A percentile compares a stretch with the other conserved stretches of the same genome.
These are phyloP conservation scores for Peziza echinospora DNA, from an alignment of 495 filamentous ascomycete species.

Conservation along the genomic window DNA sequence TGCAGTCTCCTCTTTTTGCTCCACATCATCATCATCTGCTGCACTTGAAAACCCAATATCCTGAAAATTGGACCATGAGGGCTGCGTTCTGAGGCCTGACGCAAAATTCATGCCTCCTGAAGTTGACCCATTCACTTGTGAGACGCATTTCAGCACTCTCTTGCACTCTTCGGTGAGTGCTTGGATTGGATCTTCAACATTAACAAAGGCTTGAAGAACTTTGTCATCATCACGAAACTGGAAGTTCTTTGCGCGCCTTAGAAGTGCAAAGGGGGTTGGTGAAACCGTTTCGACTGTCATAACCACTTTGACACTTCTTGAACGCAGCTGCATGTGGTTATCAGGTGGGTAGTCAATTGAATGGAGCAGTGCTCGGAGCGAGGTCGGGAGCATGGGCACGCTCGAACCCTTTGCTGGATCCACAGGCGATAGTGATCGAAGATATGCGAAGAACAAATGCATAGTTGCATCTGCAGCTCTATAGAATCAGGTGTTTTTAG, in stretches of 20 bases:
- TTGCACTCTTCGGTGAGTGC: conserved; percentile 85
- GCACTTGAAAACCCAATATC: conserved; percentile 75
- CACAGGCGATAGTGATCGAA: conserved; percentile 61
- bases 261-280: conserved; percentile 74
- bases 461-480: conserved; percentile 89
- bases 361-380: conserved; percentile 69
- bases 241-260: conserved; percentile 83
- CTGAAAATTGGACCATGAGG: conserved; percentile 90
- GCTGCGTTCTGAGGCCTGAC: conserved; percentile 46
- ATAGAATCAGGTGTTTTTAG: not conserved
- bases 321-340: conserved; percentile 53
- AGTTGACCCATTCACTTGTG: conserved; percentile 65
- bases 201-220: conserved; percentile 59
- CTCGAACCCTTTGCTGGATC: conserved; percentile 44
- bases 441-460: conserved; percentile 93
- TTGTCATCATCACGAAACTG: conserved; percentile 77
- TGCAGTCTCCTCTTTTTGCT: not conserved
- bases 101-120: conserved; percentile 44
- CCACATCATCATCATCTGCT: conserved; percentile 49
- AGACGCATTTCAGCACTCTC: conserved; percentile 71
- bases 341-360: conserved; percentile 91
- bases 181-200: conserved; percentile 71
- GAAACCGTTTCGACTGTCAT: conserved; percentile 96
- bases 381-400: conserved; percentile 70
- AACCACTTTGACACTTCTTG: conserved; percentile 64